These are phyloP conservation scores for Yamadazyma blattariae DNA, from an alignment of 1,139 yeast species.

Conservation along the genomic window DNA sequence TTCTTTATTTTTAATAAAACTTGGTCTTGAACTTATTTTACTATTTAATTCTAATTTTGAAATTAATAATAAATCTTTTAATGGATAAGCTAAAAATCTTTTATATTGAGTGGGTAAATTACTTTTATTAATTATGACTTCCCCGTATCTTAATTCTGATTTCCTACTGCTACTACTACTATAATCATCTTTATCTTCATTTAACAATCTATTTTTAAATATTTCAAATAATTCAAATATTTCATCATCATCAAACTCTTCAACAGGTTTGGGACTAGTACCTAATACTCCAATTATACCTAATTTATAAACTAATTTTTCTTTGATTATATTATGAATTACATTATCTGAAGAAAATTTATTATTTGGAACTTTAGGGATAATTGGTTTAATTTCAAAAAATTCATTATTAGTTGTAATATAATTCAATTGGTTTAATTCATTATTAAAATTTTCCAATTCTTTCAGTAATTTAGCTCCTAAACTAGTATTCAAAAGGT, in stretches of 20 bases:
- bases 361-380: constrained; percentile 10
- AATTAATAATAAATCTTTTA: constrained; percentile 25
- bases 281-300: constrained; percentile 40
- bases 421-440: constrained; percentile 25
- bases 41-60: constrained; percentile 21
- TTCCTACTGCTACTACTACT: not conserved
- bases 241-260: constrained; percentile 24
- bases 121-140: constrained; percentile 6
- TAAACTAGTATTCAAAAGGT: constrained; percentile 35
- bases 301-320: constrained; percentile 36
- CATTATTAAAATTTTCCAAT: constrained; percentile 21
- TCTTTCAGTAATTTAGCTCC: constrained; percentile 32
- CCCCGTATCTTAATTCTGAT: constrained; percentile 12
- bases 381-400: constrained; percentile 7
- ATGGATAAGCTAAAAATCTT: constrained; percentile 21
- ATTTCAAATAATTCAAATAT: constrained; percentile 31
- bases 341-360: constrained; percentile 30
- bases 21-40: constrained; percentile 22
- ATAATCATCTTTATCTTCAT: constrained; percentile 5
- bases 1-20: constrained; percentile 24
- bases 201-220: constrained; percentile 28
- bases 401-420: constrained; percentile 3
- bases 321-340: constrained; percentile 31
- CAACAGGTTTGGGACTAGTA: constrained; percentile 27
- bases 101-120: constrained; percentile 19